Evolutionary conservation across 192 early-diverging fungal genomes (phyloP), one percentile per base, ranked within the genome.

Genomic region (Umbelopsis sp.): DNA sequence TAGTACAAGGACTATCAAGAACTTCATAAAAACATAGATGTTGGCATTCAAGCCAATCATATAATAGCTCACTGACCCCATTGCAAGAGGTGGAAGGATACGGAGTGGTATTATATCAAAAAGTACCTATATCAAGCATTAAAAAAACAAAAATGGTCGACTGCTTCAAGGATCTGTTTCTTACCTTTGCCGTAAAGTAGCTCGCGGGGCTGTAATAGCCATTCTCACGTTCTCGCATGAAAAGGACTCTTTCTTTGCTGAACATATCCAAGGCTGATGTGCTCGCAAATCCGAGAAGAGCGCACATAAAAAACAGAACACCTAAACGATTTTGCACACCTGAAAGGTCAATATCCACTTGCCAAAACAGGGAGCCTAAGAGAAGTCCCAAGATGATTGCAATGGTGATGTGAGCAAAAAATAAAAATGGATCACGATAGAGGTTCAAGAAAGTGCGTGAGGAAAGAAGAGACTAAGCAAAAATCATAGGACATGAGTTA

Each of bases 261-360:
- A 90, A 82, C 49, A 81, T 77, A 10, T 87, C 86, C 49, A 93
- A 79, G 0, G 91, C 89, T 46, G 81, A 84, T 10, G 91, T 78
- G 7, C 83, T 82, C 13, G 90, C 87, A 74, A 93, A 93, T 0
- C 88, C 91, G 12, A 93, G 69, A 22, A 93, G 79, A 3, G 85
- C 82, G 65, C 88, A 80, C 74, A 91, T 74, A 67, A 93, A 91
- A 65, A 93, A 90, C 20, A 89, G 65, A 0, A 85, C 84, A 0
- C 91, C 91, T 2, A 91, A 80, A 21, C 90, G 81, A 68, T 93
- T 93, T 76, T 93, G 91, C 30, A 93, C 82, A n/a, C 91, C 91
- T 3, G 81, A 86, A 16, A 93, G 68, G 46, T 80, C 75, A 37
- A 71, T 67, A 53, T 87, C 78, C 10, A 84, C 77, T 23, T 85